A percentile compares a stretch with the other conserved stretches of the same genome.
Conservation (phyloP, 1,284 basidiomycete genomes). For the Ceratobasidium papillatum region DNA sequence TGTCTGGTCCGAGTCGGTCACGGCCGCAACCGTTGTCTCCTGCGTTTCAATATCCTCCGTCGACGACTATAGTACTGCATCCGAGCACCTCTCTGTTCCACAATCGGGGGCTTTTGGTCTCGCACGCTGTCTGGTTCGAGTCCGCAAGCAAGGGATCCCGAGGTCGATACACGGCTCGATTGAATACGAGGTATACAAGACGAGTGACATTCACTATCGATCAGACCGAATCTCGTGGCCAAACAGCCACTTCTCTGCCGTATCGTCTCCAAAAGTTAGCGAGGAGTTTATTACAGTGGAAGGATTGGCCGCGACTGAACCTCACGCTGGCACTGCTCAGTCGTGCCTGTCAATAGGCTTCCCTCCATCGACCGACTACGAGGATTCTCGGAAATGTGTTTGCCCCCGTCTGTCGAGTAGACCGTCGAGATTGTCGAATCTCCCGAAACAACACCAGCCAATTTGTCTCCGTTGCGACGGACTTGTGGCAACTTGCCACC, state of each 20-base stretch:
- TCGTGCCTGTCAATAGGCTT: conserved; percentile 41
- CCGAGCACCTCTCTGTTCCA: conserved; percentile 3
- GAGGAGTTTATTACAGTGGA: conserved; percentile 37
- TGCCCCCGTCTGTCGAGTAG: conserved; percentile 32
- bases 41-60: conserved; percentile 3
- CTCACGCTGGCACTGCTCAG: conserved; percentile 14
- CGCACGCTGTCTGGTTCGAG: conserved; percentile 51
- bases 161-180: conserved; percentile 37
- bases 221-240: conserved; percentile 24
- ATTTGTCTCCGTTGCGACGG: conserved; percentile 18
- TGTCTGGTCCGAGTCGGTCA: conserved; percentile 16
- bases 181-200: conserved; percentile 43
- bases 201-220: conserved; percentile 40
- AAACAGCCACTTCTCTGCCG: conserved; percentile 23
- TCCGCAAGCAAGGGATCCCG: conserved; percentile 33
- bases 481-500: too few relatives aligned
- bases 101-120: conserved; percentile 52
- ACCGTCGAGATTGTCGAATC: conserved; percentile 5
- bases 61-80: conserved; percentile 14
- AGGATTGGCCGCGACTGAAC: conserved; percentile 1
- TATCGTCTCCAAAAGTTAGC: conserved; percentile 23
- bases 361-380: conserved; percentile 41
- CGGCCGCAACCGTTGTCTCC: conserved; percentile 24
- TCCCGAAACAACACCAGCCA: not conserved
- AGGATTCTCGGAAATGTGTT: conserved; percentile 30